Conservation (phyloP, 2,329 filamentous ascomycete species). For the Aureobasidium namibiae region DNA sequence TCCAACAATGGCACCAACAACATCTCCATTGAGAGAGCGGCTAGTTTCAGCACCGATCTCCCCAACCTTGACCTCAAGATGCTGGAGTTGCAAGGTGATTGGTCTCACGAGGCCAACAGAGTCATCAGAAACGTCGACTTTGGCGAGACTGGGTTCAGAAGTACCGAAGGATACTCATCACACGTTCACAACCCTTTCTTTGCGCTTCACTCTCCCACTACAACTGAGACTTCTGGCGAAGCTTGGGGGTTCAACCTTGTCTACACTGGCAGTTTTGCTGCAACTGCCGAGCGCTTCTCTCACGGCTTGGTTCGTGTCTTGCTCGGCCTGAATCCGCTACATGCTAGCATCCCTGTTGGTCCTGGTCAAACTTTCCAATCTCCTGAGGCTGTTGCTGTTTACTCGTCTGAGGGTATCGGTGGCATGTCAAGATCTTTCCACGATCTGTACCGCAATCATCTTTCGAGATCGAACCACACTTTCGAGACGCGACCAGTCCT, state of each 20-base stretch:
- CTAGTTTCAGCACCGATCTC: conserved; percentile 55
- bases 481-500: conserved; percentile 45
- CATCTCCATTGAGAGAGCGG: conserved; percentile 48
- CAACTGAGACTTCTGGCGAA: conserved; percentile 53
- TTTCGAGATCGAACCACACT: conserved; percentile 50
- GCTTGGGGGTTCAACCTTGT: conserved; percentile 59
- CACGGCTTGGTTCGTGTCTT: conserved; percentile 54
- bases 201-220: conserved; percentile 45
- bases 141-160: conserved; percentile 50
- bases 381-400: conserved; percentile 55
- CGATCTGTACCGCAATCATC: conserved; percentile 52
- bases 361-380: conserved; percentile 51
- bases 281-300: conserved; percentile 54
- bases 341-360: conserved; percentile 50
- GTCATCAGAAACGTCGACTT: conserved; percentile 49
- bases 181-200: conserved; percentile 60
- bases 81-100: conserved; percentile 55
- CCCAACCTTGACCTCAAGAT: conserved; percentile 54
- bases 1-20: conserved; percentile 49
- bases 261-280: conserved; percentile 56
- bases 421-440: conserved; percentile 57
- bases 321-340: conserved; percentile 52
- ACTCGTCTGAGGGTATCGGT: conserved; percentile 50
- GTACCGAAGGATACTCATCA: conserved; percentile 53
- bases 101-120: conserved; percentile 51